phyloP scores from a whole-genome alignment of 179 eudicot species.

The Nepenthes alata region DNA sequence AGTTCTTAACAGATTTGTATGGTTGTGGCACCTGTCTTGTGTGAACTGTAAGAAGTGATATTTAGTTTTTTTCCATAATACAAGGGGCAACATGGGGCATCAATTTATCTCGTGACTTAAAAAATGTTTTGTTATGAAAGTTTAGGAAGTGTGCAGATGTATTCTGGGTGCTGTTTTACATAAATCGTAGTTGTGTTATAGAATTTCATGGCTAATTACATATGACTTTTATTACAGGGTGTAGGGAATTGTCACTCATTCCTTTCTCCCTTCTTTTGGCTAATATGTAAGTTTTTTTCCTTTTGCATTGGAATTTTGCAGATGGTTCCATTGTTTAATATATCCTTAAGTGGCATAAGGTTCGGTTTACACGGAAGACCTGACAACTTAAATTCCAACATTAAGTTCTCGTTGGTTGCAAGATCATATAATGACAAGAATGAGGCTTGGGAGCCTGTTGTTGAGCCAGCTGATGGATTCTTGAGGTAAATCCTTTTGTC shows the following conservation, averaged over 20 bases:
- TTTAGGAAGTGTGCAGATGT: too few relatives aligned
- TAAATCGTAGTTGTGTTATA: background rate
- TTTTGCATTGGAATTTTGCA: slow-evolving; percentile 21
- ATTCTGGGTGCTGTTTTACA: too few relatives aligned
- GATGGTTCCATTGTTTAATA: slow-evolving; percentile 92
- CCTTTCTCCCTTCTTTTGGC: background rate
- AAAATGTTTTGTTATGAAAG: too few relatives aligned
- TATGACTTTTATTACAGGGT: too few relatives aligned
- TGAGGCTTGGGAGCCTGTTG: slow-evolving; percentile 92
- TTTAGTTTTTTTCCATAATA: too few relatives aligned
- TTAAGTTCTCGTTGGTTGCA: slow-evolving; percentile 74
- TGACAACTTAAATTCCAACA: slow-evolving; percentile 46
- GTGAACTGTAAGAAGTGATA: too few relatives aligned
- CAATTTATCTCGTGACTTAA: too few relatives aligned
- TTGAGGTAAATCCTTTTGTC: slow-evolving; percentile 41
- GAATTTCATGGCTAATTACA: too few relatives aligned
- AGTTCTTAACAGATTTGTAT: too few relatives aligned
- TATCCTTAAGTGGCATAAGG: slow-evolving; percentile 62
- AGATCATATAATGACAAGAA: slow-evolving; percentile 94
- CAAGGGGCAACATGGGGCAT: too few relatives aligned
- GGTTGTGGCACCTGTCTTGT: too few relatives aligned
- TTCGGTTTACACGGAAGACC: slow-evolving; percentile 75
- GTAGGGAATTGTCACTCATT: background rate
- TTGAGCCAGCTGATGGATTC: slow-evolving; percentile 91
- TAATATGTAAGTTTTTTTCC: background rate